Evolutionary conservation across 2,329 filamentous ascomycete genomes (phyloP), one percentile per base, ranked within the genome.

Genomic region (Colletotrichum spaethianum): DNA sequence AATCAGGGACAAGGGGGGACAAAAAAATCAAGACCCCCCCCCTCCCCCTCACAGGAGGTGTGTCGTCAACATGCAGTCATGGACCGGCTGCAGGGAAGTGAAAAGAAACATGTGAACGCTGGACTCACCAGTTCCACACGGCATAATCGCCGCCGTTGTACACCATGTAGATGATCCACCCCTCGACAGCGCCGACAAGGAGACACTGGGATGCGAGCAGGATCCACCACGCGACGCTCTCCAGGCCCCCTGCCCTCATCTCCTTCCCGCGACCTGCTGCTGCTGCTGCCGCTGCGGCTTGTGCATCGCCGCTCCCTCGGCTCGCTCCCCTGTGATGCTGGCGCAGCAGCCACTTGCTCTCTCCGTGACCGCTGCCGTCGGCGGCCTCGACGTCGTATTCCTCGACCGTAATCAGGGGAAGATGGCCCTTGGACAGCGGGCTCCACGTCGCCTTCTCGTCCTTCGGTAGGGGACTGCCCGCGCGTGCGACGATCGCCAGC

Each of bases 141-240:
- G 70, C 72, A 7, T 74, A 73, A 11, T 77, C 78, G 0, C 68
- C 44, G 3, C 76, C 75, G 1, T 69, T 69, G 20, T 80, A 67
- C 2, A 76, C 75, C 44, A 78, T 73, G 66, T 78, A 79, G 38
- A 77, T 74, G 31, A 81, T 60, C 14, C 76, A 75, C 14, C 78
- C 74, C 28, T 79, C 76, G 23, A 80, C 74, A 0, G 50, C 70
- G 42, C 79, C 48, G n/a, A 77, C 73, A 11, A 75, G 75, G 2
- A 69, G 28, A 62, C 75, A 77, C 67, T 82, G 77, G 53, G 77
- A 12, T 26, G 50, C 74, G n/a, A 82, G 70, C 62, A 80, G 70
- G 46, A 78, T 62, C 11, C 74, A 77, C 40, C 80, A 79, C 50
- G 79, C 63, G 6, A 76, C 67, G 6, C 70, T 40, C 28, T 36